Percentiles rank a stretch among this genome's conserved stretches.
phyloP scores from a whole-genome alignment of 176 grass and related monocot genomes.

The Oryza meyeriana region DNA sequence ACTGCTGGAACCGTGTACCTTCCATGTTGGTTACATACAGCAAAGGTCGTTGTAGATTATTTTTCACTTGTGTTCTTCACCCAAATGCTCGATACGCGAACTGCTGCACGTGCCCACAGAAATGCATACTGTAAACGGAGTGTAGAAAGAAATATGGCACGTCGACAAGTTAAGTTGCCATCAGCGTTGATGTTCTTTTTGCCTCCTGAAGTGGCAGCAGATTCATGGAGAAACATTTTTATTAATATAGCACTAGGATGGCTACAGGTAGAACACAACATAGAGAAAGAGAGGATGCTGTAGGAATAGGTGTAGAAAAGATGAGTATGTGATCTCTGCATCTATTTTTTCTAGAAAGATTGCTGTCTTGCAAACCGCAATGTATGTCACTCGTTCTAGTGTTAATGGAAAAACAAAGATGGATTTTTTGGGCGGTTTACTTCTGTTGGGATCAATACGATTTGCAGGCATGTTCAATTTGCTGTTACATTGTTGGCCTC shows the following conservation, averaged over 20 bases:
- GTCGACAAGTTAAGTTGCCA: not conserved
- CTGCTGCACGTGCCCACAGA: not conserved
- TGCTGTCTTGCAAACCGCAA: not conserved
- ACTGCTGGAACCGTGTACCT: not conserved
- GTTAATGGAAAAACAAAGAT: conserved; percentile 13
- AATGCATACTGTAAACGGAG: not conserved
- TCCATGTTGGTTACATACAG: not conserved
- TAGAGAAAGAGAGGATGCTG: not conserved
- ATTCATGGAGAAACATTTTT: not conserved
- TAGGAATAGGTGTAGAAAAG: not conserved
- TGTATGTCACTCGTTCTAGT: not conserved
- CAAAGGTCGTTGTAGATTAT: not conserved
- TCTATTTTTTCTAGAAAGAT: not conserved
- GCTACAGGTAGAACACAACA: not conserved
- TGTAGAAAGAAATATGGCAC: not conserved
- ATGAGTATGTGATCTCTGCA: not conserved
- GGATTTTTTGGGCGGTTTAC: no score
- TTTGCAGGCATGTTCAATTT: no score
- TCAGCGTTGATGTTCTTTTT: not conserved
- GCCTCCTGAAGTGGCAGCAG: not conserved
- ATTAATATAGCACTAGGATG: not conserved
- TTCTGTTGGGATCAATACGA: no score
- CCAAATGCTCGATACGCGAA: not conserved
- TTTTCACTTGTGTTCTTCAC: not conserved
- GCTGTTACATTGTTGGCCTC: no score